A percentile compares a stretch with the other conserved stretches of the same genome.
Evolutionary conservation across 2,329 filamentous ascomycete species (phyloP).

Genomic region (Geosmithia putterillii): DNA sequence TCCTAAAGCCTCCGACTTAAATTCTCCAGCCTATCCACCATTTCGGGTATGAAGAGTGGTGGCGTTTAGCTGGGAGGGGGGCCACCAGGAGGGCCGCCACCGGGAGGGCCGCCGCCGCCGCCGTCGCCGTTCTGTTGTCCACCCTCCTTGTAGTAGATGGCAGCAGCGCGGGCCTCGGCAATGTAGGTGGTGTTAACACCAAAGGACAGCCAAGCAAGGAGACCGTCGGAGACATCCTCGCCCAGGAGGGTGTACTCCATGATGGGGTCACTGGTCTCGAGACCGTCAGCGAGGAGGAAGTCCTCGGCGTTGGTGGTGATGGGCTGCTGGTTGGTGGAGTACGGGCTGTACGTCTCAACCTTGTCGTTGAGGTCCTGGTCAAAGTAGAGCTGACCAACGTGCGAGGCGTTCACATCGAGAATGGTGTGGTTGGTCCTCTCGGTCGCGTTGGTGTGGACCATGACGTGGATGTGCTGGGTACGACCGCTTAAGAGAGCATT

Average conservation of each 20-base stretch:
- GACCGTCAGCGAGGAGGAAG: slow-evolving; percentile 30
- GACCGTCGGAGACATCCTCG: slow-evolving; percentile 34
- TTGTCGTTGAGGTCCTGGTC: slow-evolving; percentile 42
- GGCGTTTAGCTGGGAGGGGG: background rate
- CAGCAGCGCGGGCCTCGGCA: slow-evolving; percentile 13
- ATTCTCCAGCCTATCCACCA: no score
- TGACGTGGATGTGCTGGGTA: slow-evolving; percentile 33
- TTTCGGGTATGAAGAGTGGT: no score
- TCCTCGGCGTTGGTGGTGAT: slow-evolving; percentile 40
- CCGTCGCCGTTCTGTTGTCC: slow-evolving; percentile 14
- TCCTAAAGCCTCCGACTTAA: no score
- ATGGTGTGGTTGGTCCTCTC: slow-evolving; percentile 19
- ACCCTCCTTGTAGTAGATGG: slow-evolving; percentile 16
- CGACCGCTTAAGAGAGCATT: slow-evolving; percentile 14
- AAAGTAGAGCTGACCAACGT: slow-evolving; percentile 53
- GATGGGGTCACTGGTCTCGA: slow-evolving; percentile 36
- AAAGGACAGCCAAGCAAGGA: slow-evolving; percentile 42
- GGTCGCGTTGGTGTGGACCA: slow-evolving; percentile 23
- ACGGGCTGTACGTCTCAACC: slow-evolving; percentile 36
- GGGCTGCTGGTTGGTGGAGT: slow-evolving; percentile 29
- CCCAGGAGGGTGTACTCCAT: slow-evolving; percentile 46
- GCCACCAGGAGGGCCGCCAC: background rate
- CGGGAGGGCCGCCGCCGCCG: background rate
- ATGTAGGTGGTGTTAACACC: slow-evolving; percentile 27
- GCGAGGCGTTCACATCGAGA: slow-evolving; percentile 28